Evolutionary conservation across 2,329 filamentous ascomycete species (phyloP).

Genomic region (Aspergillus bombycis): DNA sequence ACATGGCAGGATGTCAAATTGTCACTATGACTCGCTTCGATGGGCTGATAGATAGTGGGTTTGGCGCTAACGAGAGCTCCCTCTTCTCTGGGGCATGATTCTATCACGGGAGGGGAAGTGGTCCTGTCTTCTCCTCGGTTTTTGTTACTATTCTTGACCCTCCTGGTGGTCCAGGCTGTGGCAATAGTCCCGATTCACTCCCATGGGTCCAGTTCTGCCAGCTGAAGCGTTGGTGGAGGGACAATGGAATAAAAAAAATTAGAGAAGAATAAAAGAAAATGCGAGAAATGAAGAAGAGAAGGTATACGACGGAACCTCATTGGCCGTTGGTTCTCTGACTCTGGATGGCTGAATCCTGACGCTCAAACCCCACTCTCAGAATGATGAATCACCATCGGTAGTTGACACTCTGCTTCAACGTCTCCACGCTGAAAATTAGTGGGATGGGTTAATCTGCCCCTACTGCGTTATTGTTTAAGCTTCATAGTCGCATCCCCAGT

Average conservation of each 20-base stretch:
- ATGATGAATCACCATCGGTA: background rate
- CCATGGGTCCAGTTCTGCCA: background rate
- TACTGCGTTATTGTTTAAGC: background rate
- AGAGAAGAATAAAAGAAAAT: background rate
- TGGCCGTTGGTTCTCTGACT: background rate
- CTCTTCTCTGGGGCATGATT: background rate
- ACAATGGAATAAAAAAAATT: background rate
- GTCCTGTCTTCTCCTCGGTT: background rate
- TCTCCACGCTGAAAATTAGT: background rate
- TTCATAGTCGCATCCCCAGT: background rate
- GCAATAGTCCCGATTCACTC: background rate
- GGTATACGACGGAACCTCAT: background rate
- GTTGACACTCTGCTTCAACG: background rate
- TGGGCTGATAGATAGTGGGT: background rate
- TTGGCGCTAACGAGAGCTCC: background rate
- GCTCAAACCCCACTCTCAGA: slow-evolving; percentile 1
- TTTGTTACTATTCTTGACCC: background rate
- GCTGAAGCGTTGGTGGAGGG: background rate
- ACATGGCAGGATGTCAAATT: slow-evolving; percentile 7
- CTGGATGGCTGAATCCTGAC: slow-evolving; percentile 2
- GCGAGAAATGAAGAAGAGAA: background rate
- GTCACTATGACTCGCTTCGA: slow-evolving; percentile 2
- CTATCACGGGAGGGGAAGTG: background rate
- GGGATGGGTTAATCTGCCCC: background rate
- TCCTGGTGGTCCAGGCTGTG: background rate